Conservation (phyloP, 2,329 filamentous ascomycete genomes). For the Atkinsonella texensis region DNA sequence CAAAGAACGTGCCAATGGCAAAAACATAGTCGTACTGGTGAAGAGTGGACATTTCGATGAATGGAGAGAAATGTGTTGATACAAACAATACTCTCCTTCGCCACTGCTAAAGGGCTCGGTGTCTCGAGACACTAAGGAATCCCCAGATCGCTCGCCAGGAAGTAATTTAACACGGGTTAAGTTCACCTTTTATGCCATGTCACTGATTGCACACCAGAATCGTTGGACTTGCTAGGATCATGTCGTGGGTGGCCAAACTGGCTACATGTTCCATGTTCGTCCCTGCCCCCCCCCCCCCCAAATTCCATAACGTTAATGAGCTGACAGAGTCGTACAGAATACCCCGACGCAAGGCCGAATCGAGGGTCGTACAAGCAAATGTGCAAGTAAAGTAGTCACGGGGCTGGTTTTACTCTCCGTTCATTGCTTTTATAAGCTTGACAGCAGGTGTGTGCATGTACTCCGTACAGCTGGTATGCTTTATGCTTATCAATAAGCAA, state of each 20-base stretch:
- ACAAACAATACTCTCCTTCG: background rate
- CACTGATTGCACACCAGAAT: background rate
- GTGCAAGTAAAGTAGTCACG: background rate
- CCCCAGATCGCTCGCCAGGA: too few relatives aligned
- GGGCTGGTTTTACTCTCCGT: background rate
- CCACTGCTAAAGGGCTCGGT: background rate
- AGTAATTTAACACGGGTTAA: background rate
- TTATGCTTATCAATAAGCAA: background rate
- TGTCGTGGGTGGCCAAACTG: background rate
- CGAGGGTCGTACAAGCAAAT: background rate
- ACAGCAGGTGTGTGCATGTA: background rate
- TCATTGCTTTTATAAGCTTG: background rate
- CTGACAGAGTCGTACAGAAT: background rate
- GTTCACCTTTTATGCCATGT: constrained; percentile 1
- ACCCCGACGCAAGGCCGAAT: background rate
- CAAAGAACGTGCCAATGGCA: constrained; percentile 64
- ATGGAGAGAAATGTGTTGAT: background rate
- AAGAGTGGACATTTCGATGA: constrained; percentile 2
- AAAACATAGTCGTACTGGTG: constrained; percentile 43
- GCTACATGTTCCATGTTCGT: background rate
- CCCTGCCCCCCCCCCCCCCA: too few relatives aligned
- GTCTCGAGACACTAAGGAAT: too few relatives aligned
- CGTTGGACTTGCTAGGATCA: background rate
- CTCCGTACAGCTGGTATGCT: too few relatives aligned
- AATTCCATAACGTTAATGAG: background rate